phyloP scores from a whole-genome alignment of 2,329 filamentous ascomycete genomes.

The Xylariaceae sp. region DNA sequence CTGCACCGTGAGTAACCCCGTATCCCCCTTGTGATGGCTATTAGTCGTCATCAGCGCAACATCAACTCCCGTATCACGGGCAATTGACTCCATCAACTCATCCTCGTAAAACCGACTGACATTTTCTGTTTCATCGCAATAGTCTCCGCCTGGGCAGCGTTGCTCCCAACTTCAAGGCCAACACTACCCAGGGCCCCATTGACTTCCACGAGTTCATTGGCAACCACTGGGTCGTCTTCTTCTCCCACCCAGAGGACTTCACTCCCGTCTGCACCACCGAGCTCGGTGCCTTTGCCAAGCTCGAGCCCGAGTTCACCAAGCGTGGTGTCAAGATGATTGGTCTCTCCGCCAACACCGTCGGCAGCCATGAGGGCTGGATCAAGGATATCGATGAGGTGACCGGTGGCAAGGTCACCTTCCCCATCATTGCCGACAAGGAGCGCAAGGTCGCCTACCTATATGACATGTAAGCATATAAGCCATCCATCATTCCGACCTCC shows the following conservation, averaged over 20 bases:
- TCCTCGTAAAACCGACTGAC: not conserved
- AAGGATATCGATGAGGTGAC: slow-evolving; percentile 79
- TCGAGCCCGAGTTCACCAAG: slow-evolving; percentile 82
- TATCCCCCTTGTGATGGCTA: not conserved
- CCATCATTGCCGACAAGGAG: slow-evolving; percentile 75
- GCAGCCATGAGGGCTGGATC: slow-evolving; percentile 84
- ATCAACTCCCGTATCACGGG: too few species aligned
- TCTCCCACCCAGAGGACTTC: slow-evolving; percentile 85
- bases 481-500: not conserved
- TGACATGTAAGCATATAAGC: slow-evolving; percentile 58
- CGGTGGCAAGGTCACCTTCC: slow-evolving; percentile 64
- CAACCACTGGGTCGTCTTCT: slow-evolving; percentile 74
- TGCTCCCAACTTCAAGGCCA: slow-evolving; percentile 78
- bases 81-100: not conserved
- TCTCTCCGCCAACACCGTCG: slow-evolving; percentile 78
- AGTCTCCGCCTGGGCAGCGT: slow-evolving; percentile 60
- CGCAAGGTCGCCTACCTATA: slow-evolving; percentile 71
- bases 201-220: slow-evolving; percentile 80
- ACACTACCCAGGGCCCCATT: slow-evolving; percentile 72
- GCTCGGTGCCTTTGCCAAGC: slow-evolving; percentile 85
- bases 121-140: not conserved
- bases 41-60: too few species aligned
- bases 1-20: slow-evolving; percentile 29
- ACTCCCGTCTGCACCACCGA: slow-evolving; percentile 95
- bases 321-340: slow-evolving; percentile 88